phyloP scores from a whole-genome alignment of 306 rosid genomes.

The Cicer chorassanicum region DNA sequence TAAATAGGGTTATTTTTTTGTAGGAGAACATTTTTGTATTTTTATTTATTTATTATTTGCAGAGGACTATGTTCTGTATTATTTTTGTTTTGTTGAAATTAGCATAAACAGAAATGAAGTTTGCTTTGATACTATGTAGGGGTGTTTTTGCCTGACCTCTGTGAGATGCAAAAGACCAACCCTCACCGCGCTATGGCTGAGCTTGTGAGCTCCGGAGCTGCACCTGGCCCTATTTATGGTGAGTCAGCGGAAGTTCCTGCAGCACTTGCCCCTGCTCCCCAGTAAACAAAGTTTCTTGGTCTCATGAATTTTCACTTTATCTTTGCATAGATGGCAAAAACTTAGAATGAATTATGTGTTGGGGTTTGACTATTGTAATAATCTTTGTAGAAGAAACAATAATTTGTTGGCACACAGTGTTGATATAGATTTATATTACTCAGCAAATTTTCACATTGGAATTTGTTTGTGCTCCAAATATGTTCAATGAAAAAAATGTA shows the following conservation, averaged over 20 bases:
- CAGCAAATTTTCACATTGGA: background rate
- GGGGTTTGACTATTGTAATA: constrained; percentile 33
- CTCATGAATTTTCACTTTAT: background rate
- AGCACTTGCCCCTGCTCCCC: constrained; percentile 49
- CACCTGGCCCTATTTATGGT: constrained; percentile 57
- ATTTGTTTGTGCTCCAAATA: background rate
- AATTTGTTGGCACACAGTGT: background rate
- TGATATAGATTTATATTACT: background rate
- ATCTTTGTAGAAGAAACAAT: constrained; percentile 11
- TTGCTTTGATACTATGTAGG: constrained; percentile 53
- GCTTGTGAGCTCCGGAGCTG: constrained; percentile 72
- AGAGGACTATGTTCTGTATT: background rate
- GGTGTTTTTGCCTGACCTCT: constrained; percentile 70
- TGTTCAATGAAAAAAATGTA: constrained; percentile 20
- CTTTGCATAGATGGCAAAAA: background rate
- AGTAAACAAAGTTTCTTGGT: constrained; percentile 34
- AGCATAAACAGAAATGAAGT: background rate
- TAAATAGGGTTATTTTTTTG: background rate
- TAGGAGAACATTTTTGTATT: background rate
- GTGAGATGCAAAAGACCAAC: constrained; percentile 58
- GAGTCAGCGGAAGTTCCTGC: constrained; percentile 17
- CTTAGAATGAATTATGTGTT: background rate
- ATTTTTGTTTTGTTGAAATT: background rate
- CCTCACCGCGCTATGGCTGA: constrained; percentile 72
- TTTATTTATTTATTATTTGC: background rate